Evolutionary conservation across 768 basidiomycete genomes (phyloP).

Genomic region (Lentinula boryana): DNA sequence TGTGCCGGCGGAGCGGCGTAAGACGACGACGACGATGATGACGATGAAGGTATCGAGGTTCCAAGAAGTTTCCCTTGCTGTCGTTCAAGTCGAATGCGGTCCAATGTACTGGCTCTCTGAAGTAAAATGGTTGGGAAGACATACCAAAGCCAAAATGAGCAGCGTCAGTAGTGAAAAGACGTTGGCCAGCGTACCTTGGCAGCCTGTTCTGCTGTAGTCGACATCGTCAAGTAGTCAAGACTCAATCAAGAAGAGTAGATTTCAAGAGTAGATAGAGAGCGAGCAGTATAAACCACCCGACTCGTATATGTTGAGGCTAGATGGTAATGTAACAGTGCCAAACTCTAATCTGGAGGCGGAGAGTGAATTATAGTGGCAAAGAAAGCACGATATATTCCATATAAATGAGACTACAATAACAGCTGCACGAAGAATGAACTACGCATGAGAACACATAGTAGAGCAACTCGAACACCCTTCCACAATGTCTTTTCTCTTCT

Average conservation of each 20-base stretch:
- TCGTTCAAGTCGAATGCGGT: slow-evolving; percentile 35
- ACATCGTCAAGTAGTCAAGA: neutral
- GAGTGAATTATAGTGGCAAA: slow-evolving; percentile 6
- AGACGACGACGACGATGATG: slow-evolving; percentile 15
- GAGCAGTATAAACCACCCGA: neutral
- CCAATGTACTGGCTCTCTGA: slow-evolving; percentile 36
- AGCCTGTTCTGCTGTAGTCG: neutral
- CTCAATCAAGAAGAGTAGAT: neutral
- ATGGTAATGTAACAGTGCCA: neutral
- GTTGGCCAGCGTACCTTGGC: neutral
- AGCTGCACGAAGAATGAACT: neutral
- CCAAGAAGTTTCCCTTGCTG: slow-evolving; percentile 25
- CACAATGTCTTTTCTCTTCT: neutral
- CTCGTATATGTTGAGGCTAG: neutral
- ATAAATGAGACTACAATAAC: neutral
- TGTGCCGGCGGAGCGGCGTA: slow-evolving; percentile 48
- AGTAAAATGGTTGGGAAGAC: neutral
- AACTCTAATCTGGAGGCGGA: slow-evolving; percentile 5
- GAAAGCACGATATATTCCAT: neutral
- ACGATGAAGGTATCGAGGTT: slow-evolving; percentile 21
- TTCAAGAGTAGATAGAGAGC: neutral
- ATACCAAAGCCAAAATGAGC: neutral
- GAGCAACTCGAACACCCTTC: neutral
- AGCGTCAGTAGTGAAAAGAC: neutral
- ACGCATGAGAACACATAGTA: neutral